Evolutionary conservation across 441 rosid species (phyloP).

Genomic region (Erodium chrysanthum): DNA sequence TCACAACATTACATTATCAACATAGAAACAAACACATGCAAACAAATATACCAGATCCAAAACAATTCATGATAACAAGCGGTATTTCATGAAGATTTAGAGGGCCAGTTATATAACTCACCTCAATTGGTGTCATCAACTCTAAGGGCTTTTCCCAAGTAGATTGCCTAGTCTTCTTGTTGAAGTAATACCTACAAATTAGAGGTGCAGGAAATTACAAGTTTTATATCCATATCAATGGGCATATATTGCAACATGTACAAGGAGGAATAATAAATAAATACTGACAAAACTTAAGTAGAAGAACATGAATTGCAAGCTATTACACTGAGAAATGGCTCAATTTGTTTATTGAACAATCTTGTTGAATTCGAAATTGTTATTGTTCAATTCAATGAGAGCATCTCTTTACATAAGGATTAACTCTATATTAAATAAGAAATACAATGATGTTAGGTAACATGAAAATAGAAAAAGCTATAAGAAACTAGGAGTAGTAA

Average conservation of each 20-base stretch:
- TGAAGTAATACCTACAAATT: conserved; percentile 24
- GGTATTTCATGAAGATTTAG: conserved; percentile 13
- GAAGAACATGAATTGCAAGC: background rate
- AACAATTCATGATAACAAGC: conserved; percentile 9
- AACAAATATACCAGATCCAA: conserved; percentile 7
- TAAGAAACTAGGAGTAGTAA: too few relatives aligned
- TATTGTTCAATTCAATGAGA: too few relatives aligned
- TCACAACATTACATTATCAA: background rate
- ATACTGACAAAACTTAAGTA: background rate
- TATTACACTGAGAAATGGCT: too few relatives aligned
- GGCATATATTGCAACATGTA: background rate
- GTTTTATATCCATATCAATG: conserved; percentile 1
- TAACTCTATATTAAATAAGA: too few relatives aligned
- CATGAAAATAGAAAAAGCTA: too few relatives aligned
- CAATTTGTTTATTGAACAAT: too few relatives aligned
- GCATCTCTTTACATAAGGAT: too few relatives aligned
- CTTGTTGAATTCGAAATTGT: too few relatives aligned
- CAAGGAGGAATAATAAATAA: background rate
- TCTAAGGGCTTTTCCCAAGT: conserved; percentile 25
- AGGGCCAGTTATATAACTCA: conserved; percentile 15
- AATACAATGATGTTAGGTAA: too few relatives aligned
- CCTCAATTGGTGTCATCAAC: conserved; percentile 25
- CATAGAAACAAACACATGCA: conserved; percentile 1
- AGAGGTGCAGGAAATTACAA: conserved; percentile 13
- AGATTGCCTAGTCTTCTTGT: conserved; percentile 25